Conservation (phyloP, 495 filamentous ascomycete genomes). For the Neurospora sp. region DNA sequence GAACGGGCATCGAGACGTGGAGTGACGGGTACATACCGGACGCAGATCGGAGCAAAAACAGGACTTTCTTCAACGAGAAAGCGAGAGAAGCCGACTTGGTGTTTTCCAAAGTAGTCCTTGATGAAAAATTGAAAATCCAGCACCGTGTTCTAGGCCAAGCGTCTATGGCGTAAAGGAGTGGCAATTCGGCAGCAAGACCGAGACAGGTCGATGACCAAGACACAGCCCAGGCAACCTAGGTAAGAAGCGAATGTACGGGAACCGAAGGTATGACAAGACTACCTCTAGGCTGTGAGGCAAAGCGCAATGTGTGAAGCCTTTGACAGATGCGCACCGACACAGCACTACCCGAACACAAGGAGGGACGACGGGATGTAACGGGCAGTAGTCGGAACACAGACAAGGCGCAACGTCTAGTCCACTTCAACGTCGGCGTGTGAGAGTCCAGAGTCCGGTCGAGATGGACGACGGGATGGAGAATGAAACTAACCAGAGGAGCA, state of each 20-base stretch:
- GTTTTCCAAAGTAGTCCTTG: not conserved
- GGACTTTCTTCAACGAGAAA: not conserved
- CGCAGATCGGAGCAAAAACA: not conserved
- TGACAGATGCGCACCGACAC: not conserved
- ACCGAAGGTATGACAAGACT: not conserved
- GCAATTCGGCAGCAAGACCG: not conserved
- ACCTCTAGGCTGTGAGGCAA: not conserved
- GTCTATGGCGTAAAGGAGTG: not conserved
- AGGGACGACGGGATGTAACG: not conserved
- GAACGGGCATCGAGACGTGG: not conserved
- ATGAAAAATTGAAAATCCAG: not conserved
- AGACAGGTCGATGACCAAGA: not conserved
- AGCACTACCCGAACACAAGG: not conserved
- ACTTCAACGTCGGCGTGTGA: not conserved
- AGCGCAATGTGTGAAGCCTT: not conserved
- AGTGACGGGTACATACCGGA: not conserved
- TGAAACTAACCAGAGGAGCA: not conserved
- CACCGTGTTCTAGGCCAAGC: not conserved
- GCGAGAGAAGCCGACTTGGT: not conserved
- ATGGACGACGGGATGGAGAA: not conserved
- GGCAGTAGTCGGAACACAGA: not conserved
- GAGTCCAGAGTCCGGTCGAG: not conserved
- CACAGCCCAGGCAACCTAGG: not conserved
- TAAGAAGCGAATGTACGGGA: not conserved
- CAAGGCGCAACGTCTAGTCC: not conserved